Evolutionary conservation across 176 grass and related monocot species (phyloP).

Genomic region (Metroxylon sagu): DNA sequence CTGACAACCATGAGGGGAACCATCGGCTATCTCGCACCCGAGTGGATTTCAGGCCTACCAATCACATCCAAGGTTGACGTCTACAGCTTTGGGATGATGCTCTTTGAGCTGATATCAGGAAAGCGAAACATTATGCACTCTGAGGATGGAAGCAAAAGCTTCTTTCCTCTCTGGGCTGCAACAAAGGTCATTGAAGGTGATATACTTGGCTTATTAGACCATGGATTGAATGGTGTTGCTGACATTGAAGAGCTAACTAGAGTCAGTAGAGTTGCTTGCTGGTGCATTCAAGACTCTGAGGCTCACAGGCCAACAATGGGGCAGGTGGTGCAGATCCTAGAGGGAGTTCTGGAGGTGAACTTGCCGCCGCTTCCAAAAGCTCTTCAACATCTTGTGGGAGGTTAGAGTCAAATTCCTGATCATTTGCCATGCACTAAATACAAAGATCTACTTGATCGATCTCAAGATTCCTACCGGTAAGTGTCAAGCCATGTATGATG

Average conservation of each 20-base stretch:
- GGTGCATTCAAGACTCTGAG: constrained; percentile 30
- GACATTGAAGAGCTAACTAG: constrained; percentile 11
- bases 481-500: too few relatives aligned
- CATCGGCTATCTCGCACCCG: constrained; percentile 30
- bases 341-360: constrained; percentile 15
- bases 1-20: constrained; percentile 36
- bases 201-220: background rate
- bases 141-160: background rate
- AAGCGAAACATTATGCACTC: constrained; percentile 7
- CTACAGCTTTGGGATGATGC: constrained; percentile 36
- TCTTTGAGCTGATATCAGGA: constrained; percentile 26
- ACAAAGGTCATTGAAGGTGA: constrained; percentile 1
- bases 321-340: constrained; percentile 21
- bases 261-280: constrained; percentile 16
- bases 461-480: too few relatives aligned
- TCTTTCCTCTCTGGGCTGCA: constrained; percentile 20
- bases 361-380: constrained; percentile 14
- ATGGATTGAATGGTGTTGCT: background rate
- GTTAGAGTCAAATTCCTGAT: too few relatives aligned
- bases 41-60: constrained; percentile 26
- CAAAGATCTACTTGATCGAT: too few relatives aligned
- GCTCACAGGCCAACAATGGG: constrained; percentile 18
- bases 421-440: too few relatives aligned
- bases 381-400: background rate
- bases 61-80: constrained; percentile 27